Evolutionary conservation across 2,329 filamentous ascomycete species (phyloP), one percentile per base, ranked within the genome.

Genomic region (Ceratocystis cacaofunesta): DNA sequence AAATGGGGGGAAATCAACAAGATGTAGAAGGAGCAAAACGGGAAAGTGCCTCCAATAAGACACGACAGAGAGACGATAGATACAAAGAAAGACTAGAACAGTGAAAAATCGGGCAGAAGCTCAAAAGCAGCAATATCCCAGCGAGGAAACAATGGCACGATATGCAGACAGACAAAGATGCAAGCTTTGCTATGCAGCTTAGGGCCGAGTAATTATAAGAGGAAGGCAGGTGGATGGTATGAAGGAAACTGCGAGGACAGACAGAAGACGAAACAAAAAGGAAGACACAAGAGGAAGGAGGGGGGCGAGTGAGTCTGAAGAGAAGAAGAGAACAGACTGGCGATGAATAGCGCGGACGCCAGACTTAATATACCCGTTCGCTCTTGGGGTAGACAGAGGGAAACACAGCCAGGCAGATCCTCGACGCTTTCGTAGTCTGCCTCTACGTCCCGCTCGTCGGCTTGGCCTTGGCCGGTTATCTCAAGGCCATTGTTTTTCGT

Each of bases 1-100:
- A 58, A 41, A 62, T 43, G 36, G 36, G 22, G 25, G 43, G 36
- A 15, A 41, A 8, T 15, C n/a, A 15, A 28, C 17, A 19, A 36
- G 22, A 57, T 41, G 19, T 19, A 36, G 43, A 60, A 44, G 57
- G 30, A 32, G 12, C 32, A 64, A 60, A 36, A 55, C 15, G 8
- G 32, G 62, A 3, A 64, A 64, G 52, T 30, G 52, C 52, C 57
- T 64, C 32, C 36, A 41, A 60, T 17, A 43, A 50, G 30, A 60
- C 5, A 7, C 22, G 36, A 60, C 15, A 28, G 32, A 50, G 32
- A 52, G 19, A 25, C 22, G 48, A 17, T 12, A 41, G 36, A 52
- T n/a, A 64, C n/a, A 46, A 17, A 32, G 30, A 32, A 32, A 50
- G 48, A 55, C 22, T 7, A 52, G 25, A 7, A 10, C 17, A 6